Conservation (phyloP, 257 asterid genomes). For the Dorcoceras hygrometricum region DNA sequence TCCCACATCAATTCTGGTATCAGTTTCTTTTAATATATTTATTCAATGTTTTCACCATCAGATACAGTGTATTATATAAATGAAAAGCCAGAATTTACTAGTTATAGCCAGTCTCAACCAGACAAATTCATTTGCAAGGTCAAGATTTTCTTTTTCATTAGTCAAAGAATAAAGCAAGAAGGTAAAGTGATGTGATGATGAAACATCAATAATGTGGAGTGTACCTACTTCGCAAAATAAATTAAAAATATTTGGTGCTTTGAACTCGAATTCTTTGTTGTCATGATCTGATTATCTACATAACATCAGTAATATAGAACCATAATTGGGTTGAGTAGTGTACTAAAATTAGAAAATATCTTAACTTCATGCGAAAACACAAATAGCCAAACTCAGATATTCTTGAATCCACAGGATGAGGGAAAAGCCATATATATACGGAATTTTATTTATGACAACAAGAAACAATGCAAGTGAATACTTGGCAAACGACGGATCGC, state of each 20-base stretch:
- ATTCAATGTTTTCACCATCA: neutral
- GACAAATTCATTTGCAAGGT: neutral
- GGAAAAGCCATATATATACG: neutral
- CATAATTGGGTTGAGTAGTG: constrained; percentile 11
- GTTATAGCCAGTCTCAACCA: constrained; percentile 1
- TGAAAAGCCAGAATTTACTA: neutral
- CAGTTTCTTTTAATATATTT: too few species aligned
- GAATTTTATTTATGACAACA: neutral
- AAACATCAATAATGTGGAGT: constrained; percentile 17
- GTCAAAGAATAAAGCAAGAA: constrained; percentile 23
- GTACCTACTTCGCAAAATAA: constrained; percentile 16
- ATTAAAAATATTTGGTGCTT: constrained; percentile 16
- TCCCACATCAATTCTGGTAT: neutral
- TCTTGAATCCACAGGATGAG: neutral
- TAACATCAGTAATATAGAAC: constrained; percentile 29
- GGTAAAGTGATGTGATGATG: constrained; percentile 15
- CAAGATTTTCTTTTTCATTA: constrained; percentile 5
- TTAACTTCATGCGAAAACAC: constrained; percentile 10
- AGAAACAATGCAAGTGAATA: neutral
- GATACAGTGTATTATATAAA: neutral
- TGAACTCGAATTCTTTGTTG: constrained; percentile 17
- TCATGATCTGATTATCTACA: constrained; percentile 4
- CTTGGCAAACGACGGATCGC: neutral
- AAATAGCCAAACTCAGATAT: neutral
- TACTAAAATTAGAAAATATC: neutral